Percentiles rank a stretch among this genome's conserved stretches.
phyloP scores from a whole-genome alignment of 441 rosid genomes.

The Capsella rubella region DNA sequence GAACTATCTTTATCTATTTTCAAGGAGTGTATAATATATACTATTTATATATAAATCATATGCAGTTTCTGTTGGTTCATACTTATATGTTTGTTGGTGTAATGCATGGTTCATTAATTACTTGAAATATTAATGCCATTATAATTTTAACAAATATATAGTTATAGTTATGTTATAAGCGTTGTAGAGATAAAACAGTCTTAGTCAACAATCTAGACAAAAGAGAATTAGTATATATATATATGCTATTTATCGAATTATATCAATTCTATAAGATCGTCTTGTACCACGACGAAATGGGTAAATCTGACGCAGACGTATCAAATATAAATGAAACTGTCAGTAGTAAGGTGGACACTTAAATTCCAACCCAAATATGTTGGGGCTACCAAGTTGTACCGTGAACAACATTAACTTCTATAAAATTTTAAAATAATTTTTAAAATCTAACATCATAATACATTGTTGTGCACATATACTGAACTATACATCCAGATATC shows the following conservation, averaged over 20 bases:
- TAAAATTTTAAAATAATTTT: neutral
- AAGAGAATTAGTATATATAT: slow-evolving; percentile 7
- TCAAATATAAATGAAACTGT: slow-evolving; percentile 40
- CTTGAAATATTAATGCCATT: slow-evolving; percentile 6
- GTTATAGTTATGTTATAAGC: neutral
- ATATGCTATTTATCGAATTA: slow-evolving; percentile 14
- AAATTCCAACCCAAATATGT: slow-evolving; percentile 40
- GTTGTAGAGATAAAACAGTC: neutral
- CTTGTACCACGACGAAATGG: slow-evolving; percentile 24
- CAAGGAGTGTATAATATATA: slow-evolving; percentile 20
- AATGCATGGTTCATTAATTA: neutral
- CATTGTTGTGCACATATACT: neutral
- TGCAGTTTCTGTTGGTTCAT: slow-evolving; percentile 15
- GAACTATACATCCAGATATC: neutral
- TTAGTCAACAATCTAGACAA: slow-evolving; percentile 24
- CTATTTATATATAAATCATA: slow-evolving; percentile 9
- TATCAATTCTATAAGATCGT: neutral
- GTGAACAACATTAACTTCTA: slow-evolving; percentile 24
- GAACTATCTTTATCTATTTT: slow-evolving; percentile 16
- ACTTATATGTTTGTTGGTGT: slow-evolving; percentile 3
- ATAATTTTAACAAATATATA: slow-evolving; percentile 3
- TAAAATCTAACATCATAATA: neutral
- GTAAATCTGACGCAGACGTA: slow-evolving; percentile 10
- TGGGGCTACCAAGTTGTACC: slow-evolving; percentile 37
- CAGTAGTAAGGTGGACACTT: slow-evolving; percentile 39